These are phyloP conservation scores for Citrus reticulata DNA, from an alignment of 345 rosid species.

Conservation along the genomic window DNA sequence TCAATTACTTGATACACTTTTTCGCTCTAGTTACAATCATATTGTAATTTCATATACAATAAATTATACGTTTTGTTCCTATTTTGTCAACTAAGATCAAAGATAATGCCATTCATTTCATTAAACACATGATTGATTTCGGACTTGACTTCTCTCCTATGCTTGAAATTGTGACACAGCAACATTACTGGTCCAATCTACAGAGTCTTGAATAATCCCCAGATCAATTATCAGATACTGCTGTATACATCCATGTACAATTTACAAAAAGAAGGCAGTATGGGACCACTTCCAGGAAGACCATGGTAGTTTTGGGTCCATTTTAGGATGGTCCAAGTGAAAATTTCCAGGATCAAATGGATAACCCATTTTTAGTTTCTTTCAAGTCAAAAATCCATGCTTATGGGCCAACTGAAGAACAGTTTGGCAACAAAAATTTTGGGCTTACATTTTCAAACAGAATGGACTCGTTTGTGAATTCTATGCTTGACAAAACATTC, in stretches of 20 bases:
- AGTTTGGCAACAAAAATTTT: neutral
- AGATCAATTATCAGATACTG: neutral
- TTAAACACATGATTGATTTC: too few relatives aligned
- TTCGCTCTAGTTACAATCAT: neutral
- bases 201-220: neutral
- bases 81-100: neutral
- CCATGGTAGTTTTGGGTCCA: neutral
- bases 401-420: neutral
- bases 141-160: neutral
- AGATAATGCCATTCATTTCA: too few relatives aligned
- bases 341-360: neutral
- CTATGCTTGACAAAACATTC: neutral
- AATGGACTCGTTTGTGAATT: neutral
- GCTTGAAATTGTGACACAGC: neutral
- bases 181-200: neutral
- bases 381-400: too few relatives aligned
- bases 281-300: neutral
- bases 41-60: neutral
- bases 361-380: neutral
- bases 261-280: neutral
- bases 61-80: neutral
- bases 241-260: neutral
- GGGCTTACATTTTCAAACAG: neutral
- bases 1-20: neutral
- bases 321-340: neutral